Conservation (phyloP, 2,329 filamentous ascomycete species). For the Arachnomyces sp. region DNA sequence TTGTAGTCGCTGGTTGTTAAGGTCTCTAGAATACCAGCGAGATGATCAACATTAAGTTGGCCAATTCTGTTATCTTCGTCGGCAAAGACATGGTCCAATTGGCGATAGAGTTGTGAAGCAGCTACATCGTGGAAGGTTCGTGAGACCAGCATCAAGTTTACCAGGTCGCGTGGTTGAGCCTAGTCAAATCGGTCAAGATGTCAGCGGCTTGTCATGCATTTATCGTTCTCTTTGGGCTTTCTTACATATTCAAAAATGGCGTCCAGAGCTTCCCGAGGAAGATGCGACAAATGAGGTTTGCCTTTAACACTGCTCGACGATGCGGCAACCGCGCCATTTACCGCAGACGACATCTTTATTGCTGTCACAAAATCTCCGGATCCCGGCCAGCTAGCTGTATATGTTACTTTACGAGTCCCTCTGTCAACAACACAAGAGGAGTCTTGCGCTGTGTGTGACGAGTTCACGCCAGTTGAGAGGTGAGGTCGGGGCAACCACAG, state of each 20-base stretch:
- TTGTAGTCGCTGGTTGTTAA: conserved; percentile 58
- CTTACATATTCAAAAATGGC: conserved; percentile 25
- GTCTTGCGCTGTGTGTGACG: too few species aligned
- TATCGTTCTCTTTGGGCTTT: conserved; percentile 21
- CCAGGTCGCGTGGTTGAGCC: conserved; percentile 11
- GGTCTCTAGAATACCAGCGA: conserved; percentile 54
- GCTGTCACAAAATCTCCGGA: too few species aligned
- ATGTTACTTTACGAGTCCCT: too few species aligned
- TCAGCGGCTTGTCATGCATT: conserved; percentile 39
- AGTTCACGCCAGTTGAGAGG: too few species aligned
- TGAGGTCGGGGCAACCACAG: too few species aligned
- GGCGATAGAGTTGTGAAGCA: conserved; percentile 52
- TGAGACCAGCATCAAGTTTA: conserved; percentile 51
- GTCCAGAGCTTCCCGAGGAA: conserved; percentile 25
- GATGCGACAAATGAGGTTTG: conserved; percentile 13
- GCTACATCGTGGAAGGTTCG: conserved; percentile 52
- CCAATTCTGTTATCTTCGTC: conserved; percentile 49
- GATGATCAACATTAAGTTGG: conserved; percentile 49
- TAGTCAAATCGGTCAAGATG: conserved; percentile 41
- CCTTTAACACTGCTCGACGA: not conserved
- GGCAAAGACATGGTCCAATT: conserved; percentile 55
- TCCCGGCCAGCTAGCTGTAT: too few species aligned
- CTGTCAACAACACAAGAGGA: too few species aligned
- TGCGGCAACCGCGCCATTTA: conserved; percentile 1
- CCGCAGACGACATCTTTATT: not conserved